Conservation (phyloP, 225 moss, liverwort and hornwort species). For the Rhytidiadelphus loreus region DNA sequence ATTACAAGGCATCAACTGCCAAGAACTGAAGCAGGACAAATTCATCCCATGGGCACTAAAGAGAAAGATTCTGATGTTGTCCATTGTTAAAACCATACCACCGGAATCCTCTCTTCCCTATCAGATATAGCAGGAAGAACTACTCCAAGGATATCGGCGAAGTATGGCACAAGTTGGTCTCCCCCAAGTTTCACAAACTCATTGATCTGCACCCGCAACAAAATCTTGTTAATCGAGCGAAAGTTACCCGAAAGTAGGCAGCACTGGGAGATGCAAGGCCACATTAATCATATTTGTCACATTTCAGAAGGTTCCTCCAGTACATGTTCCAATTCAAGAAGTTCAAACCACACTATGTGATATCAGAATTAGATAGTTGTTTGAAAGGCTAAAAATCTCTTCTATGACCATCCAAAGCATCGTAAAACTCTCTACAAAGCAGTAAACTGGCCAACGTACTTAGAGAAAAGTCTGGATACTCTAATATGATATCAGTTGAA, state of each 20-base stretch:
- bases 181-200: slow-evolving; percentile 95
- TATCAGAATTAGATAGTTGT: neutral
- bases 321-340: neutral
- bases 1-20: neutral
- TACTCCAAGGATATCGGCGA: slow-evolving; percentile 75
- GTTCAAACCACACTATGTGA: neutral
- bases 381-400: neutral
- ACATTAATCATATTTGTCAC: neutral
- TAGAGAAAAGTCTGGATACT: neutral
- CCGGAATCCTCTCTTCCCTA: slow-evolving; percentile 74
- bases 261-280: neutral
- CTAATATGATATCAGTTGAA: neutral
- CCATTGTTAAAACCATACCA: slow-evolving; percentile 28
- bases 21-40: neutral
- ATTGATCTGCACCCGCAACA: slow-evolving; percentile 44
- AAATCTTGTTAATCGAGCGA: neutral
- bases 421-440: neutral
- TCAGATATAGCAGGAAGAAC: slow-evolving; percentile 88
- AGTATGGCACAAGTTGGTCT: slow-evolving; percentile 85
- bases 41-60: neutral
- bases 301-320: neutral
- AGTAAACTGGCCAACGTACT: neutral
- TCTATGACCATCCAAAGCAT: neutral
- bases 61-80: neutral
- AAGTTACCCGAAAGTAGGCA: neutral